Evolutionary conservation across 1,139 yeast genomes (phyloP).

Genomic region (Yamadazyma jaroonii): DNA sequence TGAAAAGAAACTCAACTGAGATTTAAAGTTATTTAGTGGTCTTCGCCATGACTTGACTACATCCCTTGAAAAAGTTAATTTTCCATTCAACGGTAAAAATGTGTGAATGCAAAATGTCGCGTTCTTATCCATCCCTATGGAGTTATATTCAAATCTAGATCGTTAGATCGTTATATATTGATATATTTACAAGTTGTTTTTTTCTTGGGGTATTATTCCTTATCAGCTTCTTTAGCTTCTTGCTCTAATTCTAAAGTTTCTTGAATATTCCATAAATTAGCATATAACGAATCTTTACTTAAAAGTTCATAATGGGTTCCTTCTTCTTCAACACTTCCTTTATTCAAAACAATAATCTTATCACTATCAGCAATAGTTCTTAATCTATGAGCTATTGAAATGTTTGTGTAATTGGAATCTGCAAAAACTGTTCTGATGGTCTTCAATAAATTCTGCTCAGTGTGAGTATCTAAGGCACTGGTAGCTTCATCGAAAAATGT

Average conservation of each 20-base stretch:
- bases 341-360: constrained; percentile 80
- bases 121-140: neutral
- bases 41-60: no score
- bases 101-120: neutral
- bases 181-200: neutral
- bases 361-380: constrained; percentile 95
- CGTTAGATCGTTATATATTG: constrained; percentile 1
- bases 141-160: constrained; percentile 1
- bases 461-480: constrained; percentile 92
- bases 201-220: neutral
- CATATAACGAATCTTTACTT: constrained; percentile 58
- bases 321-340: constrained; percentile 81
- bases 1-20: no score
- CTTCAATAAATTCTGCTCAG: constrained; percentile 78
- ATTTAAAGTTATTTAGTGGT: no score
- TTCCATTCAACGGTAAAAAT: no score
- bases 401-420: constrained; percentile 63
- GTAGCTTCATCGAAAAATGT: constrained; percentile 98
- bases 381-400: constrained; percentile 90
- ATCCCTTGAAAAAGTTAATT: no score
- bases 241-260: constrained; percentile 64
- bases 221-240: constrained; percentile 15
- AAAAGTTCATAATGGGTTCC: constrained; percentile 74
- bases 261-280: constrained; percentile 87
- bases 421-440: constrained; percentile 66